phyloP scores from a whole-genome alignment of 768 basidiomycete genomes.

The Russula olivacea region DNA sequence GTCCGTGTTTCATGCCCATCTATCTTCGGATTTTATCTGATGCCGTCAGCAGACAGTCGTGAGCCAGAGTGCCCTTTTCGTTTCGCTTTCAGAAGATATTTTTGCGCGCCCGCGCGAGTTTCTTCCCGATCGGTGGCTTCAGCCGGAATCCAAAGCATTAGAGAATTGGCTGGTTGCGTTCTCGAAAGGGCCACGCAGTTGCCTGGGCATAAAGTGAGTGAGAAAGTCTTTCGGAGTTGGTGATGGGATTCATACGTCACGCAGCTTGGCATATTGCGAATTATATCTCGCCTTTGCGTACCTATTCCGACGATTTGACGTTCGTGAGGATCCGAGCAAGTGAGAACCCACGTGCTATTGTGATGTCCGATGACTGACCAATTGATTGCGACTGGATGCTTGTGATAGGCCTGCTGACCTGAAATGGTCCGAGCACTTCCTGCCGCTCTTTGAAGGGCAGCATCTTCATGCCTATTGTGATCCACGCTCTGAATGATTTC shows the following conservation, averaged over 20 bases:
- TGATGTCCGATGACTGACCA: not conserved
- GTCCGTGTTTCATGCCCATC: constrained; percentile 4
- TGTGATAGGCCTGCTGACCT: constrained; percentile 9
- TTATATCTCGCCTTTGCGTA: constrained; percentile 25
- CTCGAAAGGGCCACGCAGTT: constrained; percentile 26
- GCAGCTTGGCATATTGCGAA: constrained; percentile 25
- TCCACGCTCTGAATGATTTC: constrained; percentile 8
- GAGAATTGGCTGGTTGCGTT: constrained; percentile 23
- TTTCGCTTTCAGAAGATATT: constrained; percentile 14
- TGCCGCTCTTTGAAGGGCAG: constrained; percentile 15
- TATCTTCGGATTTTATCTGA: not conserved
- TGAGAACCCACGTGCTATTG: not conserved
- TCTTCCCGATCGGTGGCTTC: constrained; percentile 25
- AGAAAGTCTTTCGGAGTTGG: not conserved
- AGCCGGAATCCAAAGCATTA: constrained; percentile 5
- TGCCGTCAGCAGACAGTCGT: constrained; percentile 1
- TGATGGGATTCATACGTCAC: not conserved
- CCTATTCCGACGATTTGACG: constrained; percentile 26
- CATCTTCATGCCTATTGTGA: constrained; percentile 16
- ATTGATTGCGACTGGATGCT: not conserved
- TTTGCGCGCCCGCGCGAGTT: constrained; percentile 22
- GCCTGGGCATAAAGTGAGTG: constrained; percentile 26
- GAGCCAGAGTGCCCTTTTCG: constrained; percentile 19
- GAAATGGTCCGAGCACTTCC: constrained; percentile 15
- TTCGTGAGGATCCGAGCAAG: constrained; percentile 17